Conservation (phyloP, 108 stramenopile species). For the Nitzschia sp. region DNA sequence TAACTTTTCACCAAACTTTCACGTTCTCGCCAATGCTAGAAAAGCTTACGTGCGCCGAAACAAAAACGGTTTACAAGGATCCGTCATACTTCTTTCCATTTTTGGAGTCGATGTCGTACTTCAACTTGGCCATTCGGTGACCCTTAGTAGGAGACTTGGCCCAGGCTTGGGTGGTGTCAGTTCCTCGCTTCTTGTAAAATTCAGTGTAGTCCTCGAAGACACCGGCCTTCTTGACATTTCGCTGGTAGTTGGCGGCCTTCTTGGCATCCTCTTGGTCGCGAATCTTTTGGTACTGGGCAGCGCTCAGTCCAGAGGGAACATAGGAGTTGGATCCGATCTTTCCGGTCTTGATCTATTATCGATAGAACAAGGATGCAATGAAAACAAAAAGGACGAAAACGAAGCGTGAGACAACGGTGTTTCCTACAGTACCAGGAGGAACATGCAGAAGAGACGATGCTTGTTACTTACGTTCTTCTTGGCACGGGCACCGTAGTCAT, state of each 20-base stretch:
- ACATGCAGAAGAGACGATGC: background rate
- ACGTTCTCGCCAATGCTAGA: no score
- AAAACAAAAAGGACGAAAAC: background rate
- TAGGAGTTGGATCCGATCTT: slow-evolving; percentile 66
- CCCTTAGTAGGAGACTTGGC: slow-evolving; percentile 64
- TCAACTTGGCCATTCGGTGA: slow-evolving; percentile 76
- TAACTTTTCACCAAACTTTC: no score
- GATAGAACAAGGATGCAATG: background rate
- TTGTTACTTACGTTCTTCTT: slow-evolving; percentile 63
- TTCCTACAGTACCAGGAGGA: background rate
- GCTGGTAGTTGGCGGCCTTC: slow-evolving; percentile 77
- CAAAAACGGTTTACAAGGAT: background rate
- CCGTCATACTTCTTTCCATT: slow-evolving; percentile 40
- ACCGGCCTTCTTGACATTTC: slow-evolving; percentile 83
- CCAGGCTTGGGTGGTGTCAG: slow-evolving; percentile 60
- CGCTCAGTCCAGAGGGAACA: slow-evolving; percentile 72
- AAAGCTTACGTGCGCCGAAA: no score
- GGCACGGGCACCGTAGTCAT: slow-evolving; percentile 79
- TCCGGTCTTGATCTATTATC: slow-evolving; percentile 39
- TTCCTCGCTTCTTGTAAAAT: slow-evolving; percentile 76
- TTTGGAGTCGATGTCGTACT: slow-evolving; percentile 26
- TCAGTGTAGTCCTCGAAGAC: slow-evolving; percentile 80
- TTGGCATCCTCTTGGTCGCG: slow-evolving; percentile 56
- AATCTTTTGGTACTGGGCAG: slow-evolving; percentile 67
- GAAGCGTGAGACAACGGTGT: background rate